Conservation (phyloP, 2,329 filamentous ascomycete species). For the Penicillium sumatraense region DNA sequence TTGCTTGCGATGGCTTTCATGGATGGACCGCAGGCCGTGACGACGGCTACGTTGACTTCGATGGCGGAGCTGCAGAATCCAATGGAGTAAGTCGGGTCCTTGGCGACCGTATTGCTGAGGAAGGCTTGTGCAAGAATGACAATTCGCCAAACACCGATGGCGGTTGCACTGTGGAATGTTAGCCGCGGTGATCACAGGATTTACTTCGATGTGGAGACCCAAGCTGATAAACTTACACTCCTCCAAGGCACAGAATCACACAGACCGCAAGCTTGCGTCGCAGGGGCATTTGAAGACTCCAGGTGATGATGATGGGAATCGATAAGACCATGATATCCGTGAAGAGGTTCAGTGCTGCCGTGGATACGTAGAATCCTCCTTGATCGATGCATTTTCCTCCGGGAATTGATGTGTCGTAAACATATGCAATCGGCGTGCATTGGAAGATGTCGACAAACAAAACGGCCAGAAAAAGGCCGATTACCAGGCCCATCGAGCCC, state of each 20-base stretch:
- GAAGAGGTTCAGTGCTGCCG: constrained; percentile 33
- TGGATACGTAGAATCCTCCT: constrained; percentile 32
- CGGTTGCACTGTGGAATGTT: constrained; percentile 27
- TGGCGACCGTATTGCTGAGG: constrained; percentile 5
- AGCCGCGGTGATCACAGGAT: too few relatives aligned
- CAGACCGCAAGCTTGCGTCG: constrained; percentile 35
- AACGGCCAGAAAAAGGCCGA: constrained; percentile 26
- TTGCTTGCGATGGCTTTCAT: constrained; percentile 30
- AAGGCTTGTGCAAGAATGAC: constrained; percentile 29
- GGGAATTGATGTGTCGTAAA: constrained; percentile 26
- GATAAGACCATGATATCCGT: constrained; percentile 36
- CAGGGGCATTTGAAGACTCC: constrained; percentile 32
- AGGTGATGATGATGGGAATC: constrained; percentile 38
- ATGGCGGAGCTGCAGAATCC: constrained; percentile 34
- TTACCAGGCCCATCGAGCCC: constrained; percentile 22
- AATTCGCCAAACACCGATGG: constrained; percentile 35
- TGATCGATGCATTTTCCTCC: constrained; percentile 35
- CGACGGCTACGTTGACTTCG: constrained; percentile 35
- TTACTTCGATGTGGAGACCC: too few relatives aligned
- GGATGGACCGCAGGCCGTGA: constrained; percentile 35
- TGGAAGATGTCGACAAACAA: constrained; percentile 37
- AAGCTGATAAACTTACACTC: constrained; percentile 21
- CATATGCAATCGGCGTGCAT: constrained; percentile 31
- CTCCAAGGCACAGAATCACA: constrained; percentile 33
- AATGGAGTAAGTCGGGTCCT: constrained; percentile 30